Evolutionary conservation across 2,329 filamentous ascomycete genomes (phyloP).

Genomic region (Phaeosphaeria sp.): DNA sequence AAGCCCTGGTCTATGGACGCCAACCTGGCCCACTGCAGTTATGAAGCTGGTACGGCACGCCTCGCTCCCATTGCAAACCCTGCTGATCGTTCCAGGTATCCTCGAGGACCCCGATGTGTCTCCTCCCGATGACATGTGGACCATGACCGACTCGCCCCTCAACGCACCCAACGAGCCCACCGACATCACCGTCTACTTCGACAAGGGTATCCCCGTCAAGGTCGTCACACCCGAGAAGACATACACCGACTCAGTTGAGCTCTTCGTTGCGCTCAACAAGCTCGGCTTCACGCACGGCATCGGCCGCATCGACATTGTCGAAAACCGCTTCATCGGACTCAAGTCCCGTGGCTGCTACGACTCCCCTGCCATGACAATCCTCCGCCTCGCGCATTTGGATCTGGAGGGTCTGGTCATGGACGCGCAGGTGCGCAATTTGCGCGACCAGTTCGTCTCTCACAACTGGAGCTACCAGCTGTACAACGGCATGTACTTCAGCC

Average conservation of each 20-base stretch:
- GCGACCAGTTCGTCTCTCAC: constrained; percentile 72
- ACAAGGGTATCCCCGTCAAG: constrained; percentile 77
- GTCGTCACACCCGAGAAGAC: constrained; percentile 64
- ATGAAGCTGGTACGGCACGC: constrained; percentile 69
- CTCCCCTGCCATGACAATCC: constrained; percentile 52
- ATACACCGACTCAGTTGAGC: constrained; percentile 71
- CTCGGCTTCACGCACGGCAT: constrained; percentile 76
- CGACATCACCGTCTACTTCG: constrained; percentile 74
- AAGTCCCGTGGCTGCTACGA: constrained; percentile 85
- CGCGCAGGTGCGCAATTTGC: constrained; percentile 70
- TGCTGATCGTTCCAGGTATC: constrained; percentile 48
- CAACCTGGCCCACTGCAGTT: constrained; percentile 78
- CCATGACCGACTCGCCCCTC: constrained; percentile 70
- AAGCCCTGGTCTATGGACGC: constrained; percentile 64
- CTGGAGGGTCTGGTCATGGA: constrained; percentile 72
- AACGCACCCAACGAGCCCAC: constrained; percentile 73
- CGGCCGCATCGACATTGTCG: constrained; percentile 82
- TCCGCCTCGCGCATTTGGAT: constrained; percentile 65
- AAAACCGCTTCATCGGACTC: constrained; percentile 80
- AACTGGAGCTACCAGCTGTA: constrained; percentile 55
- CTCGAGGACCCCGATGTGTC: constrained; percentile 70
- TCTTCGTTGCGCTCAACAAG: constrained; percentile 75
- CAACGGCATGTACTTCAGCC: constrained; percentile 73
- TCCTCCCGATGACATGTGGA: constrained; percentile 82
- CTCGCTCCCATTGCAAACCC: rapidly evolving